Evolutionary conservation across 1,284 basidiomycete species (phyloP).

Genomic region (Ceratobasidium sp.): DNA sequence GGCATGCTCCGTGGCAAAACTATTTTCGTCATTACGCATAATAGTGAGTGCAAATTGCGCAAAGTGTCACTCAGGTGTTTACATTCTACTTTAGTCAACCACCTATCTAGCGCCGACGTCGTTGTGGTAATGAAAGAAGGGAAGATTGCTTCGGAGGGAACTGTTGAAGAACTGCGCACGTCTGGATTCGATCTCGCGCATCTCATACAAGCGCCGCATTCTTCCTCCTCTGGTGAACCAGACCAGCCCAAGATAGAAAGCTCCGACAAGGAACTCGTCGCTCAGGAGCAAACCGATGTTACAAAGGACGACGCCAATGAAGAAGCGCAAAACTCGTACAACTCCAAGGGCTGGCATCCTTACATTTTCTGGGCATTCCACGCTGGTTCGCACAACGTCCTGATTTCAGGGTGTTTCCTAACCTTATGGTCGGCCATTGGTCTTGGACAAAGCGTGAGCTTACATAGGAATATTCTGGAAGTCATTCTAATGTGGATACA

Average conservation of each 20-base stretch:
- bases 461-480: neutral
- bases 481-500: neutral
- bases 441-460: neutral
- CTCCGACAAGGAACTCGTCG: constrained; percentile 7
- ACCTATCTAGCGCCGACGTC: constrained; percentile 43
- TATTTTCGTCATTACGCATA: constrained; percentile 46
- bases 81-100: constrained; percentile 32
- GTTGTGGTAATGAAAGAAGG: constrained; percentile 34
- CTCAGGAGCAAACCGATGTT: constrained; percentile 11
- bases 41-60: neutral
- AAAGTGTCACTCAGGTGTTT: neutral
- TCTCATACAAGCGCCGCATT: neutral
- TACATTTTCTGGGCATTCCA: constrained; percentile 31
- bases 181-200: constrained; percentile 23
- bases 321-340: constrained; percentile 30
- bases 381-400: neutral
- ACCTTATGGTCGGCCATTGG: constrained; percentile 3
- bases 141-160: constrained; percentile 19
- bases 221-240: neutral
- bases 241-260: neutral
- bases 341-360: constrained; percentile 6
- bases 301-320: constrained; percentile 15
- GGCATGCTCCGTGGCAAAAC: constrained; percentile 41
- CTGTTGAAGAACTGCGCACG: constrained; percentile 16
- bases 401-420: neutral